phyloP scores from a whole-genome alignment of 148 eudicot genomes.

The Amaranthus hypochondriacus region DNA sequence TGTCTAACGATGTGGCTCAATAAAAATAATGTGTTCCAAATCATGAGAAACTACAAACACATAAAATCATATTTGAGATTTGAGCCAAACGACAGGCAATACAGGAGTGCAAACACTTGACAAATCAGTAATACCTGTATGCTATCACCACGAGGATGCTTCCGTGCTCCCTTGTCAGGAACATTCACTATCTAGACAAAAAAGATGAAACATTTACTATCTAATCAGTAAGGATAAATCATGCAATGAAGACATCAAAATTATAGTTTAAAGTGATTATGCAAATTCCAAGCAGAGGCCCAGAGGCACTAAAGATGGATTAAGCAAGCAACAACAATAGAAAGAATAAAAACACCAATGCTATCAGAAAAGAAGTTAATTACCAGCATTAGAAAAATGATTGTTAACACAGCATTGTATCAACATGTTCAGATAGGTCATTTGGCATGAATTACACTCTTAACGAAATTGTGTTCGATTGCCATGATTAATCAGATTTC shows the following conservation, averaged over 20 bases:
- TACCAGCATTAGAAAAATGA: not conserved
- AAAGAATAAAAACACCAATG: slow-evolving; percentile 1
- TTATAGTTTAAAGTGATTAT: not conserved
- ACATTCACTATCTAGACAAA: slow-evolving; percentile 72
- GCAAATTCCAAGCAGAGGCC: not conserved
- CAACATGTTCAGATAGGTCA: not conserved
- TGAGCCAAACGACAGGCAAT: not conserved
- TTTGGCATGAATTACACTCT: not conserved
- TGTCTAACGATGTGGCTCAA: too few relatives aligned
- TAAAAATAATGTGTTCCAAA: not conserved
- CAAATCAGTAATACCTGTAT: slow-evolving; percentile 62
- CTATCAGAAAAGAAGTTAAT: not conserved
- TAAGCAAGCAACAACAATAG: not conserved
- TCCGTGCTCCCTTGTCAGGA: slow-evolving; percentile 95
- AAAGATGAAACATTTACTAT: slow-evolving; percentile 54
- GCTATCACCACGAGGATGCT: slow-evolving; percentile 98
- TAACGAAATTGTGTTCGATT: not conserved
- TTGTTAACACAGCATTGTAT: not conserved
- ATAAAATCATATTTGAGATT: not conserved
- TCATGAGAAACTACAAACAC: not conserved
- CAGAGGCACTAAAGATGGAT: not conserved
- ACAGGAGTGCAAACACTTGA: not conserved
- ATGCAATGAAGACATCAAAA: not conserved
- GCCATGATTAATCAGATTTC: not conserved
- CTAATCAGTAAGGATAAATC: slow-evolving; percentile 32